Conservation (phyloP, 306 rosid genomes). For the Purshia tridentata region DNA sequence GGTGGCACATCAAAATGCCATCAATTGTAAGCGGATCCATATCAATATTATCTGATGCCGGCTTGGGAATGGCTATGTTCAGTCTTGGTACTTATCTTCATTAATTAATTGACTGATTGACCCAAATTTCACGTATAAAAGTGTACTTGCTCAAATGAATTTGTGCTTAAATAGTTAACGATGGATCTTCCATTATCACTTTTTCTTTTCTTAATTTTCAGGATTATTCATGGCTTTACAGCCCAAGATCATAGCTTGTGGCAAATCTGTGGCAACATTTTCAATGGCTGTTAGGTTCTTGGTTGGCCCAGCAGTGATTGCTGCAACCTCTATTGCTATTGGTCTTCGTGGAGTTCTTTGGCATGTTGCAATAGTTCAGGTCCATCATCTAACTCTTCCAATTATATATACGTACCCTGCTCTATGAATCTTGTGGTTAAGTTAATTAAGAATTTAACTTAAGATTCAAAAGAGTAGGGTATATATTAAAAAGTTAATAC, state of each 20-base stretch:
- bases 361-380: conserved; percentile 92
- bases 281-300: conserved; percentile 92
- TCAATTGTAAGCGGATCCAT: conserved; percentile 74
- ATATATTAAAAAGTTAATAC: no score
- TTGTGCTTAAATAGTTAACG: no score
- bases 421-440: neutral
- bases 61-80: conserved; percentile 96
- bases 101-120: neutral
- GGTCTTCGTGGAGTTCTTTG: conserved; percentile 82
- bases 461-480: no score
- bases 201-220: conserved; percentile 5
- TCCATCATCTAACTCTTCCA: neutral
- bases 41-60: conserved; percentile 81
- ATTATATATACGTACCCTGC: neutral
- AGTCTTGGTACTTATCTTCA: conserved; percentile 55
- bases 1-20: conserved; percentile 87
- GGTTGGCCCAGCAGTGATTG: conserved; percentile 87
- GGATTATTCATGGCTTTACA: conserved; percentile 94
- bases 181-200: no score
- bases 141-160: no score
- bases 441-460: neutral
- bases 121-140: neutral
- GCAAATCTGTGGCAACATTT: conserved; percentile 84
- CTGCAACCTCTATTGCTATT: conserved; percentile 68
- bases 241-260: conserved; percentile 85